A percentile compares a stretch with the other conserved stretches of the same genome.
Evolutionary conservation across 805 yeast genomes (phyloP).

Genomic region (Candida krabiensis): DNA sequence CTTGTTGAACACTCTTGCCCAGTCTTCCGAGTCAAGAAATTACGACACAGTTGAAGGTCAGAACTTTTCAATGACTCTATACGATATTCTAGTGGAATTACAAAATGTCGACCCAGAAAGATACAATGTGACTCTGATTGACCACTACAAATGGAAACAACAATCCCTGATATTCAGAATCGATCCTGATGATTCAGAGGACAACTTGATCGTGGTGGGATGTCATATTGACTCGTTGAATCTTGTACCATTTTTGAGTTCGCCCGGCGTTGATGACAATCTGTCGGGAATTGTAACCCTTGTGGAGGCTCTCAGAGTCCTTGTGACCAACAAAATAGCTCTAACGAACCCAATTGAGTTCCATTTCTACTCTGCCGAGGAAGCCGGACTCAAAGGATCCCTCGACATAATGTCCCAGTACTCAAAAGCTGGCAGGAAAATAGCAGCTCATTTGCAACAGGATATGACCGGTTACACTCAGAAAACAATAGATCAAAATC

Average conservation of each 20-base stretch:
- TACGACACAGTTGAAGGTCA: slow-evolving; percentile 7
- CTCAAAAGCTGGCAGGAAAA: slow-evolving; percentile 41
- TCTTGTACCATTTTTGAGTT: slow-evolving; percentile 58
- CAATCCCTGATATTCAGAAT: slow-evolving; percentile 70
- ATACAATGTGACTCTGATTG: slow-evolving; percentile 46
- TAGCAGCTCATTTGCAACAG: slow-evolving; percentile 86
- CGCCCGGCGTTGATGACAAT: slow-evolving; percentile 97
- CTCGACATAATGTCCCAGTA: slow-evolving; percentile 69
- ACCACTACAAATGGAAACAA: slow-evolving; percentile 73
- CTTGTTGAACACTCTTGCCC: slow-evolving; percentile 2
- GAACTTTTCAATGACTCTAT: slow-evolving; percentile 11
- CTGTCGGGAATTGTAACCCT: slow-evolving; percentile 85
- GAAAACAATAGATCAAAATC: slow-evolving; percentile 47
- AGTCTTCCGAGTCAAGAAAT: slow-evolving; percentile 1
- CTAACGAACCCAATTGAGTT: slow-evolving; percentile 71
- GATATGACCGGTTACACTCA: slow-evolving; percentile 89
- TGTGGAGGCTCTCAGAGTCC: slow-evolving; percentile 69
- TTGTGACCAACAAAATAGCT: slow-evolving; percentile 35
- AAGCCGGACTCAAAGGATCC: slow-evolving; percentile 87
- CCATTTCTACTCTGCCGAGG: slow-evolving; percentile 95
- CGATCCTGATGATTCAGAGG: slow-evolving; percentile 30
- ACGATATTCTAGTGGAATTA: slow-evolving; percentile 40
- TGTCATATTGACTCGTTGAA: slow-evolving; percentile 89
- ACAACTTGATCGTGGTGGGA: slow-evolving; percentile 67
- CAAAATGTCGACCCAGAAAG: slow-evolving; percentile 21